phyloP scores from a whole-genome alignment of 495 filamentous ascomycete genomes.

The Podospora conica region DNA sequence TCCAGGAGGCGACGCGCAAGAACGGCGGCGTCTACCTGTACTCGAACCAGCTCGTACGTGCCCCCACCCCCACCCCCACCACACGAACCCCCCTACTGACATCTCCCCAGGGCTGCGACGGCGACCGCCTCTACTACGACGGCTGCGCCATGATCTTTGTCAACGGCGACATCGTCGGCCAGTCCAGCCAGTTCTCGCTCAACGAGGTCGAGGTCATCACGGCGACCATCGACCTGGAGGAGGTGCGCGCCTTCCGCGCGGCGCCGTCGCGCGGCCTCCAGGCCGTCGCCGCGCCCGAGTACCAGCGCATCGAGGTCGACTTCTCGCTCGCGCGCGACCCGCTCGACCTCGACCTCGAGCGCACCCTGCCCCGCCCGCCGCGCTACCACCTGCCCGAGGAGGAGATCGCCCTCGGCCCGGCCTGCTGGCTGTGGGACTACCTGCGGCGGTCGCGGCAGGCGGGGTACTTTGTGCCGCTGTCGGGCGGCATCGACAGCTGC shows the following conservation, averaged over 20 bases:
- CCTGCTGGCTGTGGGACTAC: conserved; percentile 84
- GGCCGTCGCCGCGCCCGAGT: conserved; percentile 39
- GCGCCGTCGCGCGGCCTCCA: conserved; percentile 52
- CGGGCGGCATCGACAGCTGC: conserved; percentile 69
- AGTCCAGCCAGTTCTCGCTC: conserved; percentile 67
- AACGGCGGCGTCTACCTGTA: conserved; percentile 74
- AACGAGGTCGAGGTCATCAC: conserved; percentile 80
- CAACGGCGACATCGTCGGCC: conserved; percentile 63
- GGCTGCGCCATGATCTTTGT: conserved; percentile 74
- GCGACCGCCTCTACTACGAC: conserved; percentile 53
- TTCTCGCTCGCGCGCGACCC: conserved; percentile 37
- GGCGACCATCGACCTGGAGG: conserved; percentile 76
- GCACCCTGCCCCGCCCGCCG: conserved; percentile 28
- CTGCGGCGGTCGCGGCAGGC: conserved; percentile 57
- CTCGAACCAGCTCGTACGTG: conserved; percentile 19
- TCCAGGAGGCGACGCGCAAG: conserved; percentile 68
- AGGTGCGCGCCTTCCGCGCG: conserved; percentile 54
- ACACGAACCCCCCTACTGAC: conserved; percentile 1
- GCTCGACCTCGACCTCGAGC: conserved; percentile 22
- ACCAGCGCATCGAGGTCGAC: conserved; percentile 33
- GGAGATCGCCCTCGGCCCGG: conserved; percentile 66
- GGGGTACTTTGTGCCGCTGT: conserved; percentile 53
- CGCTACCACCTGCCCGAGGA: conserved; percentile 62
- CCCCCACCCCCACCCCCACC: too few species aligned
- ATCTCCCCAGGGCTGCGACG: conserved; percentile 70